Evolutionary conservation across 2,329 filamentous ascomycete species (phyloP).

Genomic region (Hypoxylon sp.): DNA sequence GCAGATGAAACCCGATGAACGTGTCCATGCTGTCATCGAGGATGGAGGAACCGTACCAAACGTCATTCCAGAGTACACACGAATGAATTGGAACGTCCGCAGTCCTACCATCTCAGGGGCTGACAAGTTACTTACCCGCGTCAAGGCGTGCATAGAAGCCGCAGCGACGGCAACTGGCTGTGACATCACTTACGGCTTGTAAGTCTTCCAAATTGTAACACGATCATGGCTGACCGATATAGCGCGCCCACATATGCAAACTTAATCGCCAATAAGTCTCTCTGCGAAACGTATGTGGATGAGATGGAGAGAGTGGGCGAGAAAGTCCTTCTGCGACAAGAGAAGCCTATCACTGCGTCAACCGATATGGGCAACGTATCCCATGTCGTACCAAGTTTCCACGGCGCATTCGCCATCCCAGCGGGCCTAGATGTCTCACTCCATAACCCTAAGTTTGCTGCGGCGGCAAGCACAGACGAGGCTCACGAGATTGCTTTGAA

Average conservation of each 20-base stretch:
- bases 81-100: slow-evolving; percentile 59
- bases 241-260: slow-evolving; percentile 61
- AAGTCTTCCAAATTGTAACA: slow-evolving; percentile 29
- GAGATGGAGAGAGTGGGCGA: slow-evolving; percentile 61
- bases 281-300: slow-evolving; percentile 61
- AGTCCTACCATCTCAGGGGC: slow-evolving; percentile 53
- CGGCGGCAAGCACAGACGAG: slow-evolving; percentile 61
- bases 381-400: slow-evolving; percentile 63
- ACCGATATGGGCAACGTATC: slow-evolving; percentile 69
- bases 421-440: slow-evolving; percentile 55
- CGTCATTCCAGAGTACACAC: slow-evolving; percentile 58
- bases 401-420: slow-evolving; percentile 64
- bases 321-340: slow-evolving; percentile 55
- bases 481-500: slow-evolving; percentile 59
- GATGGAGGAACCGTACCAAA: slow-evolving; percentile 58
- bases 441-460: slow-evolving; percentile 61
- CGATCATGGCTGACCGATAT: slow-evolving; percentile 1
- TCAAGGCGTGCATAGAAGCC: slow-evolving; percentile 57
- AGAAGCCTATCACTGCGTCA: slow-evolving; percentile 58
- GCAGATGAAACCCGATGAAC: slow-evolving; percentile 57
- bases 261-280: slow-evolving; percentile 60
- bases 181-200: slow-evolving; percentile 56
- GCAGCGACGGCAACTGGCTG: slow-evolving; percentile 56
- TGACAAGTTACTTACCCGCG: slow-evolving; percentile 51
- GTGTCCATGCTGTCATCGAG: slow-evolving; percentile 57